Evolutionary conservation across 2,329 filamentous ascomycete genomes (phyloP), one percentile per base, ranked within the genome.

Genomic region (Cytospora piceicola): DNA sequence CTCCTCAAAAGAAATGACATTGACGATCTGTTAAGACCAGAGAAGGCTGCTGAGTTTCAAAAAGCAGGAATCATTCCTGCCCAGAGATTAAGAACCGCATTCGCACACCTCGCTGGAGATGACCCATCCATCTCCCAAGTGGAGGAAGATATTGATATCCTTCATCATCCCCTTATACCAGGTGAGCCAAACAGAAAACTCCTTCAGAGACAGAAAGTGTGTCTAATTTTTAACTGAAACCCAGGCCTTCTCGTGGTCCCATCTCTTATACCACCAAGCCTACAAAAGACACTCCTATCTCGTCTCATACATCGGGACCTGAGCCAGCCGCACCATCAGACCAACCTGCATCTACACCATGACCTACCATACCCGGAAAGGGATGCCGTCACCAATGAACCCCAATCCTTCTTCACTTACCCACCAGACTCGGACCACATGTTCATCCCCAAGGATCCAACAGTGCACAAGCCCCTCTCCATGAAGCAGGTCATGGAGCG

Each of bases 181-280:
- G 91, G 91, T 92, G 79, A 72, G 80, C 73, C 29, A 0, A 4
- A 8, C 29, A 0, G 5, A 8, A n/a, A 24, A 62, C 55, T 65
- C 64, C 34, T 42, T 53, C 20, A 63, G n/a, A 12, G 29, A 22
- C 32, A 27, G 20, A 36, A 61, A 22, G 14, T 36, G 20, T 39
- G 3, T n/a, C 24, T 49, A n/a, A 36, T 20, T 22, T 22, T 52
- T 32, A 24, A 56, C 36, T 61, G 39, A 69, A 34, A 58, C 53
- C 7, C 27, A 96, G 94, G 94, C 68, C 86, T 99, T 12, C 83
- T 91, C 64, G 85, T 98, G 61, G 79, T 94, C 3, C 94, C 94
- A 15, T 84, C 85, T 30, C 80, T 98, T 11, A 79, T 98, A 12
- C 89, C 93, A 5, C 83, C 85, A 20, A 72, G 79, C 7, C 81